Evolutionary conservation across 169 alveolate genomes (phyloP).

Genomic region (Plasmodium gallinaceum): DNA sequence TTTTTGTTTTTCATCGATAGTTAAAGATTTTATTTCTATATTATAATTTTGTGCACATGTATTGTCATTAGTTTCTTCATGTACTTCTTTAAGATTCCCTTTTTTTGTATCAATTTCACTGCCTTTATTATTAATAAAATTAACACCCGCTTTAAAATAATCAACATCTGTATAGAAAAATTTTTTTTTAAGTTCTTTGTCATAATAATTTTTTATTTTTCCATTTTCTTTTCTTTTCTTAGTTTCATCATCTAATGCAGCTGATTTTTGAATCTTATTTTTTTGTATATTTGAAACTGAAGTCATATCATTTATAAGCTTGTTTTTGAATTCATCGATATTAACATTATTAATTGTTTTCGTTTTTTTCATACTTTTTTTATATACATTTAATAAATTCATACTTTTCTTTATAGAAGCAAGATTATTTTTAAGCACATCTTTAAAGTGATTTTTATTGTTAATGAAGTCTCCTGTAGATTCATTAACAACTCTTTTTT

Average conservation of each 20-base stretch:
- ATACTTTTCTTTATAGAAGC: constrained; percentile 13
- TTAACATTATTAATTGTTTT: constrained; percentile 41
- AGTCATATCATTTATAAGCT: constrained; percentile 5
- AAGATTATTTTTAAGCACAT: neutral
- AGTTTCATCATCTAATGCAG: constrained; percentile 7
- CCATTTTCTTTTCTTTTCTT: constrained; percentile 19
- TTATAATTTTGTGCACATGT: constrained; percentile 11
- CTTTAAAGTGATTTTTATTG: constrained; percentile 12
- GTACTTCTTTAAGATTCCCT: constrained; percentile 13
- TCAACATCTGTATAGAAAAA: constrained; percentile 17
- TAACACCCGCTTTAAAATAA: constrained; percentile 3
- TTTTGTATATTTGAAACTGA: constrained; percentile 4
- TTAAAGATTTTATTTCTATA: constrained; percentile 38
- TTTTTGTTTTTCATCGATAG: constrained; percentile 58
- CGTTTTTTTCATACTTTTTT: constrained; percentile 4
- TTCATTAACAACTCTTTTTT: constrained; percentile 7
- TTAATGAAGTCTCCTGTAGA: constrained; percentile 2
- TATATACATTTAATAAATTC: constrained; percentile 7
- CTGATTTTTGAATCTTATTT: constrained; percentile 4
- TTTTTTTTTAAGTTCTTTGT: neutral
- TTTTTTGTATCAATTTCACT: constrained; percentile 15
- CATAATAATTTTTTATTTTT: constrained; percentile 5
- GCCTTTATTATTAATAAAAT: neutral
- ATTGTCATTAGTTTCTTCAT: constrained; percentile 26
- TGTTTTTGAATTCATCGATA: constrained; percentile 47